Conservation (phyloP, 1,139 yeast genomes). For the Magnusiomyces magnusii region DNA sequence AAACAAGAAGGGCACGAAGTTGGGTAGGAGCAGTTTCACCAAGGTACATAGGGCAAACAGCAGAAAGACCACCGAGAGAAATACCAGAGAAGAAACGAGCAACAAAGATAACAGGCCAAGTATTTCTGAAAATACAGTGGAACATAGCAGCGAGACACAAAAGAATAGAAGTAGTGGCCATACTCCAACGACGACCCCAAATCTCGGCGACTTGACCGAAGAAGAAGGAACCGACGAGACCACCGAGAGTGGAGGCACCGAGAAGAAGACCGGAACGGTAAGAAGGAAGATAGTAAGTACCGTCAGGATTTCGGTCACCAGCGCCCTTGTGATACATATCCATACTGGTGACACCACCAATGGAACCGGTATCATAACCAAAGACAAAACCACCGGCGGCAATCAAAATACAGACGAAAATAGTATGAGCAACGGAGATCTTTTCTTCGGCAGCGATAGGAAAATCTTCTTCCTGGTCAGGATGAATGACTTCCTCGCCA, state of each 20-base stretch:
- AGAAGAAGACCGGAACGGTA: conserved; percentile 45
- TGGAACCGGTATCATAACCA: conserved; percentile 56
- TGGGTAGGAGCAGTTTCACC: conserved; percentile 64
- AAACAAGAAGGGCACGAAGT: conserved; percentile 60
- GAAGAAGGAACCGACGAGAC: conserved; percentile 45
- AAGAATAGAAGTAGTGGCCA: conserved; percentile 40
- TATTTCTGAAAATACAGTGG: conserved; percentile 41
- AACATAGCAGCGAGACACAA: conserved; percentile 47
- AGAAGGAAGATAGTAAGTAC: conserved; percentile 32
- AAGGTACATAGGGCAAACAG: conserved; percentile 59
- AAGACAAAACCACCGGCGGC: conserved; percentile 50
- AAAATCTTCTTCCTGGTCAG: background rate
- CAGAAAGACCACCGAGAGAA: conserved; percentile 63
- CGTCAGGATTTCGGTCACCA: background rate
- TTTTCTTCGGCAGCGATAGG: background rate
- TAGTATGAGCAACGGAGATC: background rate
- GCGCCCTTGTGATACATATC: background rate
- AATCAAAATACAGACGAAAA: conserved; percentile 22
- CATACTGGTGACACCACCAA: conserved; percentile 52
- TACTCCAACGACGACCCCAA: conserved; percentile 46
- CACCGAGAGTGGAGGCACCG: conserved; percentile 48
- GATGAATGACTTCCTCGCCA: background rate
- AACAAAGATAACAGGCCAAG: conserved; percentile 38
- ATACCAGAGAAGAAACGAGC: conserved; percentile 48
- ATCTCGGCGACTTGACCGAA: conserved; percentile 44